These are phyloP conservation scores for Paramecium pentaurelia DNA, from an alignment of 73 alveolate genomes.

Conservation along the genomic window DNA sequence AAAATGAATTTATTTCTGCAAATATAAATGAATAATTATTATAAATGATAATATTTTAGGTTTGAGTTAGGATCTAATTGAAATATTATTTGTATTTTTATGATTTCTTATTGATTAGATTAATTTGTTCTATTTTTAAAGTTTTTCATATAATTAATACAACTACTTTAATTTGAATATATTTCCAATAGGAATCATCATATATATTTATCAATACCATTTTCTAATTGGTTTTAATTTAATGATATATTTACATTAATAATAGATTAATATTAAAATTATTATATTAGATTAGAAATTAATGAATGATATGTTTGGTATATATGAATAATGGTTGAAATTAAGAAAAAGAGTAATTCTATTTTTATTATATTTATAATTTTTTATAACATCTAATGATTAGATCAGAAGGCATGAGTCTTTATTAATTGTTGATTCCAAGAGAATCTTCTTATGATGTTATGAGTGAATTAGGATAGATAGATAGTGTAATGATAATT, in stretches of 20 bases:
- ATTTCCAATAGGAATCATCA: not conserved
- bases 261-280: not conserved
- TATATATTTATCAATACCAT: not conserved
- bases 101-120: not conserved
- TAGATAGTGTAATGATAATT: constrained; percentile 45
- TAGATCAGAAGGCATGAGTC: constrained; percentile 56
- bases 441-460: constrained; percentile 51
- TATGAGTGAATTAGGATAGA: constrained; percentile 40
- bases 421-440: constrained; percentile 49
- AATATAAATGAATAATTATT: not conserved
- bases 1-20: not conserved
- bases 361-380: not conserved
- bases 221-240: not conserved
- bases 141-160: too few relatives aligned
- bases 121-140: too few relatives aligned
- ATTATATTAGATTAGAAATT: not conserved
- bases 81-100: not conserved
- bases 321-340: not conserved
- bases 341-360: not conserved
- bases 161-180: not conserved
- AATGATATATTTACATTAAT: not conserved
- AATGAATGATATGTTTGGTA: not conserved
- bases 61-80: not conserved
- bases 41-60: not conserved
- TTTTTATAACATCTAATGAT: constrained; percentile 8